Evolutionary conservation across 805 yeast species (phyloP).

Genomic region (Sugiyamaella qingdaonensis): DNA sequence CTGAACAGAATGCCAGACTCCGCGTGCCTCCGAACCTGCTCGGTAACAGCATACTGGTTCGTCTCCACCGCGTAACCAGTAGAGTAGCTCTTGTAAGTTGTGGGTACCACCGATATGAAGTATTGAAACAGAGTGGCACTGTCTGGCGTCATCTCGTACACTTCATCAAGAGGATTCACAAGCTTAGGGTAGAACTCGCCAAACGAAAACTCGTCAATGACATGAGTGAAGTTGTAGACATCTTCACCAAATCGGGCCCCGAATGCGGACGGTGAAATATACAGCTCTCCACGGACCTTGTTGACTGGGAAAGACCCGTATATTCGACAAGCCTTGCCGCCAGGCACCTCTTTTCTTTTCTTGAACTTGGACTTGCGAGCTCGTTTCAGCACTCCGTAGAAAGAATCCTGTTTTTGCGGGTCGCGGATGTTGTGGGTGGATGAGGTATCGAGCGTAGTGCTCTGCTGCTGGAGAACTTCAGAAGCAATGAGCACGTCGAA

Average conservation of each 20-base stretch:
- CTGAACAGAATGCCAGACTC: conserved; percentile 64
- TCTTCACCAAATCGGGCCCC: conserved; percentile 29
- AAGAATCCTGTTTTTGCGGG: conserved; percentile 12
- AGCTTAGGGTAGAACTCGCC: conserved; percentile 87
- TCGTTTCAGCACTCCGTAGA: conserved; percentile 20
- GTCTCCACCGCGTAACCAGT: conserved; percentile 74
- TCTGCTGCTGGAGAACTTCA: conserved; percentile 69
- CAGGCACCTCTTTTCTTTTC: not conserved
- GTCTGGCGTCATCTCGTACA: conserved; percentile 53
- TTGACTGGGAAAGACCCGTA: conserved; percentile 55
- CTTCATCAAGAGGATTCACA: conserved; percentile 81
- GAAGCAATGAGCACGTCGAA: conserved; percentile 74
- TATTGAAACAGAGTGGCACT: conserved; percentile 54
- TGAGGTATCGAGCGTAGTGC: conserved; percentile 33
- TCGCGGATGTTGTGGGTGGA: conserved; percentile 6
- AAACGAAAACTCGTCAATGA: conserved; percentile 79
- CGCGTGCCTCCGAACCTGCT: not conserved
- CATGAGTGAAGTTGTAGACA: conserved; percentile 71
- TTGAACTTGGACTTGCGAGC: conserved; percentile 18
- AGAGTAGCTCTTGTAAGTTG: conserved; percentile 52
- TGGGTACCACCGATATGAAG: conserved; percentile 77
- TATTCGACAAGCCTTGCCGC: conserved; percentile 24
- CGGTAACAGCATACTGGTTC: conserved; percentile 66
- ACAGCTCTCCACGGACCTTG: conserved; percentile 80
- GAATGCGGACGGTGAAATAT: conserved; percentile 73